These are phyloP conservation scores for Fragaria iinumae DNA, from an alignment of 306 rosid genomes.

Conservation along the genomic window DNA sequence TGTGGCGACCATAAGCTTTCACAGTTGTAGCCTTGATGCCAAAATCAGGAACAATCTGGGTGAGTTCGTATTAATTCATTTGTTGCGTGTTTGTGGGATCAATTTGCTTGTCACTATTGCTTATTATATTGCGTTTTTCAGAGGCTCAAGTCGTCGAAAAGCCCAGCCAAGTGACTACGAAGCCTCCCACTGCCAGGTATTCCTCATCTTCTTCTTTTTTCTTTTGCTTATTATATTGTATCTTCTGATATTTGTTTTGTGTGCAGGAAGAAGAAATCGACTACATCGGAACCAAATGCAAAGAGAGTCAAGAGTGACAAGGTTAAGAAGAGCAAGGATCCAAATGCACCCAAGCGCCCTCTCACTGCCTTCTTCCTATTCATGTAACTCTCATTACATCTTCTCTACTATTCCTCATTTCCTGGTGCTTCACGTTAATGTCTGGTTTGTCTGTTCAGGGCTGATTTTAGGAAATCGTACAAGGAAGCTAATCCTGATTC, in stretches of 20 bases:
- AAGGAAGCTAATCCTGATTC: constrained; percentile 77
- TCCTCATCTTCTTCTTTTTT: neutral
- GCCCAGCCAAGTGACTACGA: constrained; percentile 43
- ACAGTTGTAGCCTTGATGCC: constrained; percentile 80
- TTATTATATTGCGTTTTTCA: constrained; percentile 12
- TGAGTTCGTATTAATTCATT: neutral
- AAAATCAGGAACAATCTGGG: constrained; percentile 77
- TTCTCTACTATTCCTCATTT: neutral
- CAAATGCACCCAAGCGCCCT: constrained; percentile 82
- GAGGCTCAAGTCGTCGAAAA: constrained; percentile 76
- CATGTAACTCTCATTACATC: constrained; percentile 30
- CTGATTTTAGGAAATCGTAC: constrained; percentile 63
- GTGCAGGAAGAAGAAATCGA: constrained; percentile 50
- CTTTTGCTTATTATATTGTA: accelerated
- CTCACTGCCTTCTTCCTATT: constrained; percentile 77
- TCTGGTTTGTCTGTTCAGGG: constrained; percentile 37
- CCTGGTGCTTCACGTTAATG: neutral
- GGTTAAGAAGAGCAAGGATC: constrained; percentile 57
- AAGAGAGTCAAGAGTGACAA: constrained; percentile 53
- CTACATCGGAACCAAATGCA: constrained; percentile 51
- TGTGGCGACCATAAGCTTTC: constrained; percentile 70
- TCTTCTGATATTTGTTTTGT: neutral
- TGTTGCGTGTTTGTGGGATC: too few relatives aligned
- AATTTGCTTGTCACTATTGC: neutral
- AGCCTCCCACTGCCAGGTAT: constrained; percentile 46